Conservation (phyloP, 2,329 filamentous ascomycete genomes). For the Epichloe sylvatica region DNA sequence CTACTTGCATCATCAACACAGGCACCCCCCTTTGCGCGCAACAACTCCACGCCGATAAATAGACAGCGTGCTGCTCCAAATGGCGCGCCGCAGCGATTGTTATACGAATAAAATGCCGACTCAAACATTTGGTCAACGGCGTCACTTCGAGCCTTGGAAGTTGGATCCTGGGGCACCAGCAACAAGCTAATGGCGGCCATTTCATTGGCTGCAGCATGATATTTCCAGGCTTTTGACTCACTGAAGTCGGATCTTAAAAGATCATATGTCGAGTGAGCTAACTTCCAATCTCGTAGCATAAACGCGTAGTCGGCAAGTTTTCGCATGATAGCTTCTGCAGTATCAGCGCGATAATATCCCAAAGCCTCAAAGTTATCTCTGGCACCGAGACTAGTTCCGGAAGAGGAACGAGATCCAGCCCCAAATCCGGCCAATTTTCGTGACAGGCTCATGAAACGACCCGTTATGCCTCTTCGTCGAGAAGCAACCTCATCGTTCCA, state of each 20-base stretch:
- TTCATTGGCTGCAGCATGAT: constrained; percentile 87
- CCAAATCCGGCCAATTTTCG: constrained; percentile 82
- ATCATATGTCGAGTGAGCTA: constrained; percentile 85
- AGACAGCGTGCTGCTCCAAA: constrained; percentile 72
- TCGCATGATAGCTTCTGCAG: constrained; percentile 80
- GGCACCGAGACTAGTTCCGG: constrained; percentile 34
- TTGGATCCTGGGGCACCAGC: constrained; percentile 56
- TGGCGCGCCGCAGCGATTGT: constrained; percentile 65
- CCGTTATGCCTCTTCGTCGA: constrained; percentile 71
- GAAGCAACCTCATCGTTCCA: constrained; percentile 99
- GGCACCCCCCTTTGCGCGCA: constrained; percentile 65
- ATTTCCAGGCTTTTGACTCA: constrained; percentile 93
- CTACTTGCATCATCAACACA: constrained; percentile 75
- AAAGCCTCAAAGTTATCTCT: constrained; percentile 63
- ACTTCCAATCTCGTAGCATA: constrained; percentile 92
- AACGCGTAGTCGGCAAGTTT: constrained; percentile 92
- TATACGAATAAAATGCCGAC: constrained; percentile 82
- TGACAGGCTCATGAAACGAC: constrained; percentile 87
- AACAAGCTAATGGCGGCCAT: constrained; percentile 83
- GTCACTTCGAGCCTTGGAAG: constrained; percentile 65
- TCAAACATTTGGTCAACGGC: constrained; percentile 79
- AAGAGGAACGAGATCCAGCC: constrained; percentile 45
- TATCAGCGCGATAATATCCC: constrained; percentile 72
- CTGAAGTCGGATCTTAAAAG: constrained; percentile 76
- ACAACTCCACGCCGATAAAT: constrained; percentile 62